Evolutionary conservation across 371 early-diverging fungal species (phyloP), one percentile per base, ranked within the genome.

Genomic region (Zopfochytrium polystomum): DNA sequence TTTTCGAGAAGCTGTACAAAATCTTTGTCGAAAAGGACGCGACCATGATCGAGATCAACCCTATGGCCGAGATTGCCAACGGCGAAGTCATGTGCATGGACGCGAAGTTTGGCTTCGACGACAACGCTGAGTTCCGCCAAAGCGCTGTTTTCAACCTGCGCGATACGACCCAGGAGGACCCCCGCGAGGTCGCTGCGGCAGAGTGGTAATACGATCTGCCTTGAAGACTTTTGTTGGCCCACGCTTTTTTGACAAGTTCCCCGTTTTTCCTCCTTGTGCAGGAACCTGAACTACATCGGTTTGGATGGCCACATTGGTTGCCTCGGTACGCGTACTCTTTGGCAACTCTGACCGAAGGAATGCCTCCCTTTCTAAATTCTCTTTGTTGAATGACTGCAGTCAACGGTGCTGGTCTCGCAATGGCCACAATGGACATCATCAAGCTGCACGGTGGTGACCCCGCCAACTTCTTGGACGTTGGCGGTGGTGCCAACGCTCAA

Each of bases 361-460:
- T n/a, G n/a, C 15, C 56, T 25, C 3, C 4, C n/a, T 55, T n/a
- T n/a, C n/a, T n/a, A n/a, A n/a, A n/a, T n/a, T n/a, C n/a, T n/a
- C n/a, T n/a, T 25, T 31, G 20, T 20, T 4, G 30, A 3, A 25
- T n/a, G n/a, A n/a, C n/a, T n/a, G n/a, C 66, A 80, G 97, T 96
- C 69, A 98, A 98, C 79, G 98, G 98, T 66, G 97, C 98, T 58
- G 98, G 98, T 74, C 86, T 98, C 55, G 98, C 97, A 76, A 98
- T 96, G 98, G 92, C 97, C 54, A 98, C 98, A 57, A 95, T 96
- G 97, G 98, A 98, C 81, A 95, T 98, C 71, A 93, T 96, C 79
- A 96, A 96, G 82, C 86, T 98, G 55, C 86, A 96, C 81, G 98
- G 97, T 66, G 97, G 97, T 50, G 93, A 92, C 72, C 98, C 98